phyloP scores from a whole-genome alignment of 805 yeast genomes.

The Spathaspora arborariae region DNA sequence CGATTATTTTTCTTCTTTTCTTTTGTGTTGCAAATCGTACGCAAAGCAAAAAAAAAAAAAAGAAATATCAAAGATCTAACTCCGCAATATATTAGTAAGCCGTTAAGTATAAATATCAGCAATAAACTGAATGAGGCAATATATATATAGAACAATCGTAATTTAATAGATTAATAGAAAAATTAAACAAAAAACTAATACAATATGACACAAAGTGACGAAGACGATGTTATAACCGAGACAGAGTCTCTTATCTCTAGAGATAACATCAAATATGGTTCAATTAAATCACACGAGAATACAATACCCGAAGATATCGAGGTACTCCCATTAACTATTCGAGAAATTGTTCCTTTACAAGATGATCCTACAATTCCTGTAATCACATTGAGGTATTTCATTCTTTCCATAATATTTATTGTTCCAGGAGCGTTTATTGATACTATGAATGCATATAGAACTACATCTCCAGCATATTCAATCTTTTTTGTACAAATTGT shows the following conservation, averaged over 20 bases:
- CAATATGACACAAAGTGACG: constrained; percentile 1
- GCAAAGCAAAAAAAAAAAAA: neutral
- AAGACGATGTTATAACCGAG: constrained; percentile 1
- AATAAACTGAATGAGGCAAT: neutral
- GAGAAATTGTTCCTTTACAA: constrained; percentile 34
- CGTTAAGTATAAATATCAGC: neutral
- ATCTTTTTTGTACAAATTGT: constrained; percentile 50
- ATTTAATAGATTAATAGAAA: neutral
- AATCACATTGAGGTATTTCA: constrained; percentile 32
- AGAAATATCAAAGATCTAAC: neutral
- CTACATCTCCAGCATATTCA: constrained; percentile 48
- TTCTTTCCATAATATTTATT: constrained; percentile 31
- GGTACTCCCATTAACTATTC: constrained; percentile 27
- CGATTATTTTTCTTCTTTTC: neutral
- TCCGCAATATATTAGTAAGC: neutral
- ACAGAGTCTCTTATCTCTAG: neutral
- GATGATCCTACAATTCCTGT: constrained; percentile 39
- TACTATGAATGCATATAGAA: constrained; percentile 40
- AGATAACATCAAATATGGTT: neutral
- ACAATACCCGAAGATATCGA: neutral
- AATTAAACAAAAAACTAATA: neutral
- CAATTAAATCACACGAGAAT: too few relatives aligned
- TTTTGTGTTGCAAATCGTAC: too few relatives aligned
- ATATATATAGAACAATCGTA: neutral
- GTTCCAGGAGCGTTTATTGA: constrained; percentile 42